Percentiles rank a stretch among this genome's conserved stretches.
Evolutionary conservation across 192 early-diverging fungal genomes (phyloP).

Genomic region (Rhizoclosmatium globosum): DNA sequence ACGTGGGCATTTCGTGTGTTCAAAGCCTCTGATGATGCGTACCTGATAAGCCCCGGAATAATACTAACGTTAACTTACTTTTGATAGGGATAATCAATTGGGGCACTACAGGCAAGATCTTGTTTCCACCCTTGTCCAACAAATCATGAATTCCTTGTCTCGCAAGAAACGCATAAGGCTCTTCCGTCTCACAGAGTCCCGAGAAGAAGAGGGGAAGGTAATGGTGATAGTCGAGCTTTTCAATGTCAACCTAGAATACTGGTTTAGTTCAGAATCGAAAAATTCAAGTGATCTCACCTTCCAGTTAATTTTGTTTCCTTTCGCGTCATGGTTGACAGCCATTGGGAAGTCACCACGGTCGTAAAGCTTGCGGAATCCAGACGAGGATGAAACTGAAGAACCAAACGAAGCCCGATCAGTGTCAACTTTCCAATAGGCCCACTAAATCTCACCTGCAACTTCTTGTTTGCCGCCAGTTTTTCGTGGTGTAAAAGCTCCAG

Average conservation of each 20-base stretch:
- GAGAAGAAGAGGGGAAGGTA: slow-evolving; percentile 73
- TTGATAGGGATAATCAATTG: slow-evolving; percentile 74
- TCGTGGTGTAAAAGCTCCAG: slow-evolving; percentile 62
- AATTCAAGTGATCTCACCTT: slow-evolving; percentile 45
- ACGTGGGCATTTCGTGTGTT: slow-evolving; percentile 72
- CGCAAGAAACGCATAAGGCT: slow-evolving; percentile 69
- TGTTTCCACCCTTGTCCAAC: slow-evolving; percentile 68
- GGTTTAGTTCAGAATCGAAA: not conserved
- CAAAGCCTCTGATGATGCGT: slow-evolving; percentile 58
- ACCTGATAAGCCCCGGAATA: not conserved
- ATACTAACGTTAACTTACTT: slow-evolving; percentile 40
- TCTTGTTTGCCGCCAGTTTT: slow-evolving; percentile 46
- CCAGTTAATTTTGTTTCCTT: slow-evolving; percentile 75
- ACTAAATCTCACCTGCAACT: slow-evolving; percentile 11
- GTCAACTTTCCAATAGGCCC: too few relatives aligned
- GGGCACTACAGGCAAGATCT: slow-evolving; percentile 69
- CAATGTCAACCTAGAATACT: slow-evolving; percentile 61
- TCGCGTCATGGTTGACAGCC: slow-evolving; percentile 68
- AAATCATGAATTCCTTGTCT: slow-evolving; percentile 71
- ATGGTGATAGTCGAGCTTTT: slow-evolving; percentile 73
- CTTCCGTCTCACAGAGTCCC: slow-evolving; percentile 69
- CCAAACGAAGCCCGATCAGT: too few relatives aligned
- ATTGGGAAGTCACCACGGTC: slow-evolving; percentile 71
- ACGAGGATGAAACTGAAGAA: slow-evolving; percentile 1
- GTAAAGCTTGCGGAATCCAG: slow-evolving; percentile 67